phyloP scores from a whole-genome alignment of 2,329 filamentous ascomycete species.

The Diaporthe sp. region DNA sequence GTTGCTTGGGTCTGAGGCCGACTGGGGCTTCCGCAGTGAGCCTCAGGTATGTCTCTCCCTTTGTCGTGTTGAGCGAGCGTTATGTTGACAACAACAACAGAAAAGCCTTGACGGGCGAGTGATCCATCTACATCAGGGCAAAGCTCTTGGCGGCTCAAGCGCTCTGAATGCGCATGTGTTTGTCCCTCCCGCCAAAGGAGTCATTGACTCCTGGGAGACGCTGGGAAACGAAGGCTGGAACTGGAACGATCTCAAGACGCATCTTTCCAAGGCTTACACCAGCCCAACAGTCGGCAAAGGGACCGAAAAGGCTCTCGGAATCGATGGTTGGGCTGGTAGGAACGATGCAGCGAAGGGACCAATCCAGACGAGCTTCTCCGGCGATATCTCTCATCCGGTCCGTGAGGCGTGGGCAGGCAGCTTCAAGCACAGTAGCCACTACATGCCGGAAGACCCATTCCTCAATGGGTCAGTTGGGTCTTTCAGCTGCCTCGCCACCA shows the following conservation, averaged over 20 bases:
- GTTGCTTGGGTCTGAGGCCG: constrained; percentile 29
- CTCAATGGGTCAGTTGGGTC: constrained; percentile 23
- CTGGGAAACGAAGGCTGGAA: constrained; percentile 48
- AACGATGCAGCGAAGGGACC: constrained; percentile 13
- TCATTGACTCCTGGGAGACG: constrained; percentile 47
- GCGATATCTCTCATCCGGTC: background rate
- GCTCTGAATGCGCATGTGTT: constrained; percentile 47
- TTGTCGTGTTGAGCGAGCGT: rapidly evolving
- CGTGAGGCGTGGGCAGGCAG: constrained; percentile 29
- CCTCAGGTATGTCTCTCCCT: constrained; percentile 20
- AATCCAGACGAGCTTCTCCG: constrained; percentile 33
- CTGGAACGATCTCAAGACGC: constrained; percentile 47
- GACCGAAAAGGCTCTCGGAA: constrained; percentile 5
- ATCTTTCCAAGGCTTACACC: constrained; percentile 47
- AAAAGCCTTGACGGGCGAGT: constrained; percentile 46
- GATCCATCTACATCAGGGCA: constrained; percentile 51
- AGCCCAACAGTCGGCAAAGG: background rate
- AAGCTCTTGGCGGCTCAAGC: constrained; percentile 51
- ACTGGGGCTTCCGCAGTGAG: constrained; percentile 28
- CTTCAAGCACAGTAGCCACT: background rate
- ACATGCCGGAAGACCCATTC: constrained; percentile 27
- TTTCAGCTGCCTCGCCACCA: constrained; percentile 35
- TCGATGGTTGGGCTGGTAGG: background rate
- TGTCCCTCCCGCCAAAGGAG: constrained; percentile 38
- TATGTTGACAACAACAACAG: background rate